A percentile compares a stretch with the other conserved stretches of the same genome.
These are phyloP conservation scores for Myxozyma neglecta DNA, from an alignment of 805 yeast genomes.

Conservation along the genomic window DNA sequence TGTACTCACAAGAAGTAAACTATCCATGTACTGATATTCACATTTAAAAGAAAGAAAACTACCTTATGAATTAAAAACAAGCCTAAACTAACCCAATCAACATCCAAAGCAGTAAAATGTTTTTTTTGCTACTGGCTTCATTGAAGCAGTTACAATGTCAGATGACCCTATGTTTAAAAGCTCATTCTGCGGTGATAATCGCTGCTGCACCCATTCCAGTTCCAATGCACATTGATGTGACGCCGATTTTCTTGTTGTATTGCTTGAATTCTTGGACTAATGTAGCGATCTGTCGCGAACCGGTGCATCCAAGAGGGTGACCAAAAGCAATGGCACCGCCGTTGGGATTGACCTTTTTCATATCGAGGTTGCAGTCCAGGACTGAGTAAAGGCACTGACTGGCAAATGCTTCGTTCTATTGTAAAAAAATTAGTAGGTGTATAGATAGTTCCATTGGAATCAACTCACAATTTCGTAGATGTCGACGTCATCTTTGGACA, in stretches of 20 bases:
- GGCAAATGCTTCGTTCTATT: conserved; percentile 77
- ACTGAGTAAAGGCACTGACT: conserved; percentile 86
- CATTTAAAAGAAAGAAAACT: too few relatives aligned
- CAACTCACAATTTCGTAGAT: conserved; percentile 63
- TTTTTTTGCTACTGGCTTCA: too few relatives aligned
- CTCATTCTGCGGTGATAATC: conserved; percentile 71
- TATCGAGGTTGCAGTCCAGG: conserved; percentile 62
- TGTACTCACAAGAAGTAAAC: too few relatives aligned
- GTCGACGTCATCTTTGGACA: conserved; percentile 63
- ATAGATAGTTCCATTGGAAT: not conserved
- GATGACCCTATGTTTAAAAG: too few relatives aligned
- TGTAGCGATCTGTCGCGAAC: conserved; percentile 92
- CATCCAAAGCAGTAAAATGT: too few relatives aligned
- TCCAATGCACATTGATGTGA: conserved; percentile 95
- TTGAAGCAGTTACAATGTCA: not conserved
- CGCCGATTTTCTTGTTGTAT: conserved; percentile 74
- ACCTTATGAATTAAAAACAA: too few relatives aligned
- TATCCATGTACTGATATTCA: too few relatives aligned
- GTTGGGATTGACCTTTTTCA: conserved; percentile 74
- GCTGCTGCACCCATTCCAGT: conserved; percentile 99
- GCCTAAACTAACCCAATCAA: too few relatives aligned
- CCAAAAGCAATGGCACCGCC: conserved; percentile 98
- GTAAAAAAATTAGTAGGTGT: not conserved
- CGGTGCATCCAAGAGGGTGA: conserved; percentile 89
- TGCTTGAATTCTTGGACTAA: conserved; percentile 71